phyloP scores from a whole-genome alignment of 306 rosid genomes.

The Mimosa pudica region DNA sequence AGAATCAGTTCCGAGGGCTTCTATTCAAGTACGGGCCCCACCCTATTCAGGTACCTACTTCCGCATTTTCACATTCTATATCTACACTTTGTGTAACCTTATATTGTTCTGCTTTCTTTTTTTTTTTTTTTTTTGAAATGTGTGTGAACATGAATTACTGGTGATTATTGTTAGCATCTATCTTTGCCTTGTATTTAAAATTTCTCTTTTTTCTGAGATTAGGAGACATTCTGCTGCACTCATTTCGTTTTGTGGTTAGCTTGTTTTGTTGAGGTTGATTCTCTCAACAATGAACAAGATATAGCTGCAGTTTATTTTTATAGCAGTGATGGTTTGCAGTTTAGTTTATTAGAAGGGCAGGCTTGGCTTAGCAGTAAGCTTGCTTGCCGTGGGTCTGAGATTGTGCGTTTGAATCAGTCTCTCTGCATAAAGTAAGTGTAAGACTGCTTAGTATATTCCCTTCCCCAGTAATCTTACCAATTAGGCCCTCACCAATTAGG shows the following conservation, averaged over 20 bases:
- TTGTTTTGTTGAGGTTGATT: not conserved
- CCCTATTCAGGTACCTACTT: constrained; percentile 74
- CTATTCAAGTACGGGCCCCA: constrained; percentile 95
- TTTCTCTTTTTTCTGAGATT: constrained; percentile 13
- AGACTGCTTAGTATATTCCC: too few relatives aligned
- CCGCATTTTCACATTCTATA: too few relatives aligned
- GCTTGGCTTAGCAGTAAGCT: too few relatives aligned
- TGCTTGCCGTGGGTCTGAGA: too few relatives aligned
- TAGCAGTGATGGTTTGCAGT: not conserved
- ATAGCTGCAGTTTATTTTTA: not conserved
- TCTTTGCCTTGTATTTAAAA: constrained; percentile 30
- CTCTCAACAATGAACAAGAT: not conserved
- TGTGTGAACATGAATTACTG: not conserved
- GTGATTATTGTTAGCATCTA: constrained; percentile 16
- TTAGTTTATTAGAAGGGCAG: too few relatives aligned
- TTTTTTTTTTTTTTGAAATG: too few relatives aligned
- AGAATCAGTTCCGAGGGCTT: constrained; percentile 81
- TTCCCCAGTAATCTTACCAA: too few relatives aligned
- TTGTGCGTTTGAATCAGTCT: too few relatives aligned
- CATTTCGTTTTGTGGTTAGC: not conserved
- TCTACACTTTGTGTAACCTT: too few relatives aligned
- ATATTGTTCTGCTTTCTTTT: too few relatives aligned
- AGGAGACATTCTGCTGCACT: constrained; percentile 1
- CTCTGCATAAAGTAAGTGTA: too few relatives aligned
- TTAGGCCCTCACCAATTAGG: too few relatives aligned